These are phyloP conservation scores for Gelatoporia subvermispora DNA, from an alignment of 768 basidiomycete genomes.

Conservation along the genomic window DNA sequence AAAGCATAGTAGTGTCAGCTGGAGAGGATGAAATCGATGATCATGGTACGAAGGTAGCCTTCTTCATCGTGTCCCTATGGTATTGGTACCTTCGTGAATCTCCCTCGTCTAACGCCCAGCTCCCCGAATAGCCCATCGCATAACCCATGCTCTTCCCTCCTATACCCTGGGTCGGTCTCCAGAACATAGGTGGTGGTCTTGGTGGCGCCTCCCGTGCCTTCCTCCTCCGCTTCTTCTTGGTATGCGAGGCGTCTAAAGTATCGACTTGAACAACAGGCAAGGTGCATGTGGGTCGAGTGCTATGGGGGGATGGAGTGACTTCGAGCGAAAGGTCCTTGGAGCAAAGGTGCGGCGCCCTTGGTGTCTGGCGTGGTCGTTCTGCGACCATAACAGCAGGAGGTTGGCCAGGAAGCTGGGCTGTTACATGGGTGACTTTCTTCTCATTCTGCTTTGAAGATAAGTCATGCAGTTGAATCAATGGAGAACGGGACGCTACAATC, in stretches of 20 bases:
- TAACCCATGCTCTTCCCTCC: conserved; percentile 26
- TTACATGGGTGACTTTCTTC: conserved; percentile 1
- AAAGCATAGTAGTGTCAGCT: no score
- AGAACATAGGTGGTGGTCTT: conserved; percentile 19
- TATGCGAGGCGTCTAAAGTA: neutral
- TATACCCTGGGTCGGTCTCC: conserved; percentile 21
- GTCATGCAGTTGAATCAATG: neutral
- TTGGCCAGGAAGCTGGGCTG: neutral
- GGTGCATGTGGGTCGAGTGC: conserved; percentile 6
- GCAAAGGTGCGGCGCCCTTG: neutral
- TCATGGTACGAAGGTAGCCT: conserved; percentile 2
- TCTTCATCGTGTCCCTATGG: conserved; percentile 19
- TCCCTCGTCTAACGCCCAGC: conserved; percentile 18
- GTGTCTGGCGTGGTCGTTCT: neutral
- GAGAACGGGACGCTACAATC: neutral
- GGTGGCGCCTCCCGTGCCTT: neutral
- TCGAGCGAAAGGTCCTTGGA: neutral
- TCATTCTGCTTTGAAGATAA: neutral
- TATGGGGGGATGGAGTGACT: conserved; percentile 18
- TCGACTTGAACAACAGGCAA: conserved; percentile 7
- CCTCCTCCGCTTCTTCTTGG: conserved; percentile 4
- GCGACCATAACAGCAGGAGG: conserved; percentile 2
- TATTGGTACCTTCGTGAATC: conserved; percentile 12
- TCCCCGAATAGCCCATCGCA: conserved; percentile 26
- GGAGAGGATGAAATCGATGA: no score